Conservation (phyloP, 768 basidiomycete species). For the Tricholoma furcatifolium region DNA sequence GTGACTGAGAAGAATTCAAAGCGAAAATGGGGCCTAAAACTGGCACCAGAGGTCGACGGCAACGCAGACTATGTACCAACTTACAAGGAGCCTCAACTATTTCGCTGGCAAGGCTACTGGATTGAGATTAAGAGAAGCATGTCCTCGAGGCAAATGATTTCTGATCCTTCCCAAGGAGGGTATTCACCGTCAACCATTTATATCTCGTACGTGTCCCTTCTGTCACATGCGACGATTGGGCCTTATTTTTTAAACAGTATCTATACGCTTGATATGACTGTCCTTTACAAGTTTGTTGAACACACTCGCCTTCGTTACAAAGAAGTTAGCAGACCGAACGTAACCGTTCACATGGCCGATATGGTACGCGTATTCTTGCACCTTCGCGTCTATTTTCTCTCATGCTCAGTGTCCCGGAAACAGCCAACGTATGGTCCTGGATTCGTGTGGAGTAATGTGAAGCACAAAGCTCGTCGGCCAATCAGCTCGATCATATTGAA, state of each 20-base stretch:
- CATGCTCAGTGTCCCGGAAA: neutral
- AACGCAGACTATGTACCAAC: conserved; percentile 41
- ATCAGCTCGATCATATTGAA: conserved; percentile 53
- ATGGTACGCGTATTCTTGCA: conserved; percentile 22
- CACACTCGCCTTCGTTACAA: conserved; percentile 33
- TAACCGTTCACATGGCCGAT: conserved; percentile 33
- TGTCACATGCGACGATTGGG: neutral
- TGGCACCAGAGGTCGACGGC: conserved; percentile 20
- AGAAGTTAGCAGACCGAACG: conserved; percentile 33
- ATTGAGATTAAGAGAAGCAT: conserved; percentile 32
- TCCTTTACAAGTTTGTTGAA: conserved; percentile 33
- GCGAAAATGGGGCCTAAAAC: conserved; percentile 36
- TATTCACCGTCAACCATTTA: conserved; percentile 21
- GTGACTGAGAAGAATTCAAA: conserved; percentile 39
- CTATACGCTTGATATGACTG: conserved; percentile 37
- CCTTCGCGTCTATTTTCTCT: neutral
- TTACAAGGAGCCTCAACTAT: conserved; percentile 37
- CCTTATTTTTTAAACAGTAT: conserved; percentile 25
- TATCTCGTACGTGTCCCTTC: conserved; percentile 24
- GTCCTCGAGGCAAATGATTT: conserved; percentile 3
- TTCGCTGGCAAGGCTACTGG: conserved; percentile 41
- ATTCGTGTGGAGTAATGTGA: conserved; percentile 43
- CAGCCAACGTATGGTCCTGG: conserved; percentile 37
- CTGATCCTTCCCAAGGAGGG: conserved; percentile 12
- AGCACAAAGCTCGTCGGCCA: conserved; percentile 49